Percentiles rank a stretch among this genome's conserved stretches.
Evolutionary conservation across 257 asterid species (phyloP).

Genomic region (Scutellaria baicalensis): DNA sequence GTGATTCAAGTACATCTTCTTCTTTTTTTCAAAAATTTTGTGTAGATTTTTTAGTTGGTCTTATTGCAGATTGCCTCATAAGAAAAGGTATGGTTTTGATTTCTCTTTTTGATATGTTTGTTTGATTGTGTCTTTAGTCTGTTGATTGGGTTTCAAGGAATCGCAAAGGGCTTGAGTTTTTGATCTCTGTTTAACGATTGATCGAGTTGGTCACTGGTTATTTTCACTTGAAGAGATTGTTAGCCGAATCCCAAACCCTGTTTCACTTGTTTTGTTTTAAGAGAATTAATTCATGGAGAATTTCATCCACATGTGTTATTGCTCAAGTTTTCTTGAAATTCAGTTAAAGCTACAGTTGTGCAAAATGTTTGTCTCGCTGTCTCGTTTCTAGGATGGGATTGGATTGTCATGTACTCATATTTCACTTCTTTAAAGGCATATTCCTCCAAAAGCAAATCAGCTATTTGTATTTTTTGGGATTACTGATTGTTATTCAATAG

Average conservation of each 20-base stretch:
- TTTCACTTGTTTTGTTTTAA: neutral
- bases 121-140: neutral
- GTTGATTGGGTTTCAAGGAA: neutral
- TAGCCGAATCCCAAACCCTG: neutral
- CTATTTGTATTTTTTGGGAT: neutral
- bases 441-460: neutral
- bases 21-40: neutral
- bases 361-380: neutral
- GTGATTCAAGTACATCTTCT: neutral
- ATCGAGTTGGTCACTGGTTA: neutral
- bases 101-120: neutral
- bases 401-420: neutral
- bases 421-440: neutral
- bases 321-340: neutral
- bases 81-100: neutral
- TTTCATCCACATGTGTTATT: neutral
- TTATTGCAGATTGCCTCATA: neutral
- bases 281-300: neutral
- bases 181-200: neutral
- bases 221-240: neutral
- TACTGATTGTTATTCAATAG: neutral
- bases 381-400: neutral
- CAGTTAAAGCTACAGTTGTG: neutral
- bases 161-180: neutral
- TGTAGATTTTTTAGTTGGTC: conserved; percentile 1